Base-by-base conservation (phyloP, 1,284 basidiomycete genomes). In the Meripilus lineatus region DNA sequence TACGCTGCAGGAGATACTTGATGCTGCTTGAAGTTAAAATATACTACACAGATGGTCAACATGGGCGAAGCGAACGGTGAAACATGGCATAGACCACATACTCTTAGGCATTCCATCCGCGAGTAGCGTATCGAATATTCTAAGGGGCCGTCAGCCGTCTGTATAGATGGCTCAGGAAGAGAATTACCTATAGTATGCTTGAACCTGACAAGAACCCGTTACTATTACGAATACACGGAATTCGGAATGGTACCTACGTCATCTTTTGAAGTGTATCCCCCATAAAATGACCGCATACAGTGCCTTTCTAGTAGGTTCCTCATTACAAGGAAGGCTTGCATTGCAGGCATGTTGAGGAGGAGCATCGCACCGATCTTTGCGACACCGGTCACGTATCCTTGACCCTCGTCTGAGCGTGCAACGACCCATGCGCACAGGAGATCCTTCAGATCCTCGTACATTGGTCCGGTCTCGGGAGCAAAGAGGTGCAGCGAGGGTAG, bases 101-200 rank as follows among this genome's bases (percentile, higher is more conserved):
- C 90, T 81, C 70, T 93, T 95, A 0, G 95, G 95, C 84, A 97
- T 94, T 34, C 85, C 81, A 61, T 96, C 93, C 20, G 92, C 91
- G 21, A 95, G 71, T 10, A 95, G 66, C 1, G 92, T 94, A 57
- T 95, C 93, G 55, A 95, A 94, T 57, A 95, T 93, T 53, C 93
- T 92, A 50, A 34, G 32, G 42, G 35, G 20, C 40, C 38, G 38
- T 43, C 17, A 38, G 25, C 22, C 13, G n/a, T n/a, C n/a, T n/a
- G n/a, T n/a, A n/a, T n/a, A n/a, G n/a, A n/a, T n/a, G n/a, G n/a
- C n/a, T n/a, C n/a, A 38, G n/a, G n/a, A 10, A 30, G 8, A 15
- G 8, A 14, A 8, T 15, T 53, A 75, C 74, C 74, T 66, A 57
- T 83, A 84, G 57, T 90, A 90, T 11, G 86, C 87, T 63, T 90